Evolutionary conservation across 129 eudicot genomes (phyloP), one percentile per base, ranked within the genome.

Genomic region (Pulicaria dysenterica): DNA sequence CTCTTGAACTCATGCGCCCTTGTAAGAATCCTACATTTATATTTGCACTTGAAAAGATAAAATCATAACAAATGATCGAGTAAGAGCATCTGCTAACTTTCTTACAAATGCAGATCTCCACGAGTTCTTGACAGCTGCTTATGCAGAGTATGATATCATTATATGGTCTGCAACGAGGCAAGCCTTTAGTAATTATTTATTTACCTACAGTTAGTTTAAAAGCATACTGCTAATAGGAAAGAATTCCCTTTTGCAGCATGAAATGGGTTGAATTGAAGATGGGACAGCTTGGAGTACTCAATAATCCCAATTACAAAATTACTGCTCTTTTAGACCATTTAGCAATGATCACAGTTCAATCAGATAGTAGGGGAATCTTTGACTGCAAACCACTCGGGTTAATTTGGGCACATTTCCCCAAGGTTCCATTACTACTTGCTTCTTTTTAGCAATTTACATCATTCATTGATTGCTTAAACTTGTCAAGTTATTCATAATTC

Each of bases 91-190:
- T 11, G 37, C 72, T 67, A 42, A 59, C 56, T 17, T 67, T 17
- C 62, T 66, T 8, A 31, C 60, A 16, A 36, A 19, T 74, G 80
- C 90, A 94, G 98, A 94, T 84, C 97, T 94, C 61, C 98, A 94
- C 48, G 97, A 94, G 75, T 94, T 90, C 84, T 91, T 94, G 13
- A 49, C 98, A 15, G 98, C 98, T 64, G 96, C 70, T 72, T 94
- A 94, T 86, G 93, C 98, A 3, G 98, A 90, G 88, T 94, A 94
- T 83, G 98, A 94, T 79, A 90, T 94, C 74, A 87, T 94, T 76
- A 94, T 94, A 80, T 94, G 98, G 98, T 94, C 98, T 67, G 98
- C 98, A 36, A 94, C 98, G 66, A 94, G 91, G 98, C 85, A 64
- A 67, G 81, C 13, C 45, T 69, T 69, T 56, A 13, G 57, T 45